Evolutionary conservation across 495 filamentous ascomycete species (phyloP).

Genomic region (Neohortaea acidophila): DNA sequence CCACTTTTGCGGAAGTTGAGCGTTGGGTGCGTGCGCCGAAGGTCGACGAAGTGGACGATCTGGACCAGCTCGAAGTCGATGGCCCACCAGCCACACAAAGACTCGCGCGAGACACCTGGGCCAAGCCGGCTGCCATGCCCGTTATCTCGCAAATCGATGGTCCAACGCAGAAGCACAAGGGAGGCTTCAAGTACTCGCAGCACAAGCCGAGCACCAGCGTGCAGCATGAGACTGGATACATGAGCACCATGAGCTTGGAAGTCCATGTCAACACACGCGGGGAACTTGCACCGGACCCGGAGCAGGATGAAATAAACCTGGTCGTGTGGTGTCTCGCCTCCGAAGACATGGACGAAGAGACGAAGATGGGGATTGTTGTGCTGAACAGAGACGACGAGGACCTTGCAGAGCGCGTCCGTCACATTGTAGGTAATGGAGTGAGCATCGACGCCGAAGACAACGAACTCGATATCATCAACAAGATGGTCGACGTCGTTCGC

Average conservation of each 20-base stretch:
- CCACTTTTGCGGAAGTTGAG: slow-evolving; percentile 53
- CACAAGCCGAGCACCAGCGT: slow-evolving; percentile 59
- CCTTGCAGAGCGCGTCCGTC: slow-evolving; percentile 30
- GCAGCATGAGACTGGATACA: slow-evolving; percentile 76
- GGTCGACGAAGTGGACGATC: not conserved
- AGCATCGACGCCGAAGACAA: slow-evolving; percentile 58
- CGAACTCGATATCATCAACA: slow-evolving; percentile 71
- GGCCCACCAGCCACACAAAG: slow-evolving; percentile 5
- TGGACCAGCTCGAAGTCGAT: slow-evolving; percentile 11
- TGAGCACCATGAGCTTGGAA: slow-evolving; percentile 93
- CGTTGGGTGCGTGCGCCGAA: slow-evolving; percentile 43
- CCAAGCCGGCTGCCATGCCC: slow-evolving; percentile 11
- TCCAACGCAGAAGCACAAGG: slow-evolving; percentile 68
- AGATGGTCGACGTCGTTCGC: slow-evolving; percentile 74
- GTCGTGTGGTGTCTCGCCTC: slow-evolving; percentile 68
- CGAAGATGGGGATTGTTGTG: slow-evolving; percentile 51
- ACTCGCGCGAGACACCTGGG: too few relatives aligned
- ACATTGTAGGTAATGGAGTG: slow-evolving; percentile 33
- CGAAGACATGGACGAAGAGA: slow-evolving; percentile 50
- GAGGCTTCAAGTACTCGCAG: slow-evolving; percentile 81
- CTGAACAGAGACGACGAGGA: slow-evolving; percentile 39
- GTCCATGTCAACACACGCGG: slow-evolving; percentile 86
- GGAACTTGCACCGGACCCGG: slow-evolving; percentile 67
- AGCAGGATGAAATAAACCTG: slow-evolving; percentile 75
- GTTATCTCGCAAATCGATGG: slow-evolving; percentile 75